Conservation (phyloP, 768 basidiomycete genomes). For the Boletus sp. region DNA sequence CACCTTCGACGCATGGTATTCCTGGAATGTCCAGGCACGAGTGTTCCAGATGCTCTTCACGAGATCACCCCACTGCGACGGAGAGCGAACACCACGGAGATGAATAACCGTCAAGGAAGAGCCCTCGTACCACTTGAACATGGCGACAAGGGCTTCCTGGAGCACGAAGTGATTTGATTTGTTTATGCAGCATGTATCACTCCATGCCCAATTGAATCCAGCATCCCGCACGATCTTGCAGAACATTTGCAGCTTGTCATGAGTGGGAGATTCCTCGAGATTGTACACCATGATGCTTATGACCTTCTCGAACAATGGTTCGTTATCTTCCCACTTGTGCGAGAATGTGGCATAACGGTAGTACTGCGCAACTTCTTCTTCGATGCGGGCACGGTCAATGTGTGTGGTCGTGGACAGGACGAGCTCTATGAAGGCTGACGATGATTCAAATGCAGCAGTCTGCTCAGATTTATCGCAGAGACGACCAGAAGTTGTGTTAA, state of each 20-base stretch:
- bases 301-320: not conserved
- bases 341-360: not conserved
- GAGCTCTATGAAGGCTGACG: not conserved
- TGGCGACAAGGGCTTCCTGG: not conserved
- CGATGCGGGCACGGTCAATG: not conserved
- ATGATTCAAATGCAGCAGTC: not conserved
- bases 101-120: not conserved
- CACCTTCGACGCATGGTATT: not conserved
- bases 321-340: not conserved
- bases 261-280: not conserved
- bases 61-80: not conserved
- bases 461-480: not conserved
- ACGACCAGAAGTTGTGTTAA: not conserved
- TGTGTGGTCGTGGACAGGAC: not conserved
- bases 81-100: not conserved
- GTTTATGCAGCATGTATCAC: not conserved
- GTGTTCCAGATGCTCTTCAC: not conserved
- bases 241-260: not conserved
- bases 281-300: not conserved
- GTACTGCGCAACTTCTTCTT: not conserved
- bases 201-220: not conserved
- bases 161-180: not conserved
- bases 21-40: not conserved
- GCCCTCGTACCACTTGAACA: not conserved
- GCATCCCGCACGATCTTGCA: not conserved